Base-by-base conservation (phyloP, 169 alveolate species). In the Plasmodium knowlesi region DNA sequence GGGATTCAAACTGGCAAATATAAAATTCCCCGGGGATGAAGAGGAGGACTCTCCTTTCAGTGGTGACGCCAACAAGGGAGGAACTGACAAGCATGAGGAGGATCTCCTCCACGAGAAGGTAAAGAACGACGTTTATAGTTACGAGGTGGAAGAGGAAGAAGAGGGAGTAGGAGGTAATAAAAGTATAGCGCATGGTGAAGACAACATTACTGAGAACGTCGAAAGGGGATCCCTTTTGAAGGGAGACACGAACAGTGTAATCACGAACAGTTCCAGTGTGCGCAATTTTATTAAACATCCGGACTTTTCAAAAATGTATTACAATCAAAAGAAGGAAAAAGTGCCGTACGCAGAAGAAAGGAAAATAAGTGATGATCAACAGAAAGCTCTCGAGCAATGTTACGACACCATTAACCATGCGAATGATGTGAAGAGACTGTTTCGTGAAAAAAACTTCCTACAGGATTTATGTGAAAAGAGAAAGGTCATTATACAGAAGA, bases 391-490 rank as follows among this genome's bases (percentile, higher is more conserved):
- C 32, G 85, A 81, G 6, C 71, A 81, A 32, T 46, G 70, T 25
- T 70, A 19, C 37, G 50, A 81, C 53, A 82, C 8, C 8, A 80
- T 71, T 46, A 67, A 46, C 16, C 70, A 90, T 82, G 28, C 82
- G 1, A 80, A 90, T 71, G 84, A 90, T 46, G 43, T 90, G 12
- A 81, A 80, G 43, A 73, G 83, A 25, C 73, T 90, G 50, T 90
- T 70, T 81, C 43, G 61, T 41, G 95, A 90, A 50, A 90, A 80
- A 19, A 39, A 70, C 30, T 80, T 81, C 39, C 70, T 90, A 10
- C 84, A 80, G 32, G 95, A 90, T 41, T 70, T 90, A 76, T 90
- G 95, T 90, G 95, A 90, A 90, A 90, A 90, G 82, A 22, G 95
- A 81, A 90, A 82, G 82, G 32, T 61, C 22, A 14, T 71, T 25